Base-by-base conservation (phyloP, 306 rosid genomes). In the Fragaria vesca region DNA sequence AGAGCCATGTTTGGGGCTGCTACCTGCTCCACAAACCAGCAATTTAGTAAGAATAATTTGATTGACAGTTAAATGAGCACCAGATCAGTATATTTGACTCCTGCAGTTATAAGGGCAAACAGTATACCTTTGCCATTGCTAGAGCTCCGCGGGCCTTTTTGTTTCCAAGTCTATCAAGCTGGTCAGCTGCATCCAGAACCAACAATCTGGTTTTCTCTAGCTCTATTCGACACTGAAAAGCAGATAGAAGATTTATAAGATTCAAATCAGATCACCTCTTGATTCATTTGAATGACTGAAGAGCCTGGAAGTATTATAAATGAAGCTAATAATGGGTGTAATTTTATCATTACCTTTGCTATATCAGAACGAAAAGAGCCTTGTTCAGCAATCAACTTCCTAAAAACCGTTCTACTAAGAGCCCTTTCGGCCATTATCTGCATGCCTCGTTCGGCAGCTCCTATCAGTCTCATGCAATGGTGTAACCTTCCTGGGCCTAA, bases 401-500 rank as follows among this genome's bases (percentile, higher is more conserved):
- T 98, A 38, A 93, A 93, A 52, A 86, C 87, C 84, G 76, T 90
- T 83, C 98, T 88, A 76, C 89, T 90, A 76, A 93, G 85, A 76
- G 98, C 99, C 78, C 97, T 91, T 80, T 85, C 91, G 79, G 81
- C 93, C 92, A 90, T 91, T 85, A 91, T 4, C 65, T 86, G 84
- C 94, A 96, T 93, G 81, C 97, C 98, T 71, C 96, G 91, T 85
- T 91, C 97, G 1, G 98, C 97, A 55, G 92, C 96, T 73, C 99
- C 99, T 76, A 96, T 86, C 83, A 90, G 80, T 81, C 99, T 90
- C 98, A 96, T 93, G 87, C 99, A 95, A 82, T 96, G 99, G 87
- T 91, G 99, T 87, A 96, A 79, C 90, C 99, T 89, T 88, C 99
- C 97, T 10, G 99, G 98, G 72, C 99, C 97, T 24, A 95, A 81